These are phyloP conservation scores for Fusarium virguliforme DNA, from an alignment of 2,329 filamentous ascomycete species.

Conservation along the genomic window DNA sequence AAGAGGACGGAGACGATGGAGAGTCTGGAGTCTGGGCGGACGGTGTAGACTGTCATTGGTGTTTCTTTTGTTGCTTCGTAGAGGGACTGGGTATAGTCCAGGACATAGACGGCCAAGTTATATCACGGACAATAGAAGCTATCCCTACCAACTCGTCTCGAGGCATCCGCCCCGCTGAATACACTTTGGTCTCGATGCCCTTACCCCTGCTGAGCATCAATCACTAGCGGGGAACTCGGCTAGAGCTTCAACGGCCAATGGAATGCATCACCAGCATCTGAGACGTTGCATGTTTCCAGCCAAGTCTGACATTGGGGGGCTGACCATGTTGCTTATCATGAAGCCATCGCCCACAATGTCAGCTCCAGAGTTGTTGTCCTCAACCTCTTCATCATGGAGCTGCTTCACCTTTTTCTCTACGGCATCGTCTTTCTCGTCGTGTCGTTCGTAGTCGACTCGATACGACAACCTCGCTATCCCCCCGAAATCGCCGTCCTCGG, in stretches of 20 bases:
- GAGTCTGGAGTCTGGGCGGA: slow-evolving; percentile 34
- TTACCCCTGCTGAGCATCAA: slow-evolving; percentile 17
- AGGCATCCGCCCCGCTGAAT: slow-evolving; percentile 11
- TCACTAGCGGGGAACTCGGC: slow-evolving; percentile 3
- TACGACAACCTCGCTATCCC: slow-evolving; percentile 59
- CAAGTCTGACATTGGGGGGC: too few species aligned
- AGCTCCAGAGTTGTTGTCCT: too few species aligned
- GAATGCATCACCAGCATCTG: slow-evolving; percentile 20
- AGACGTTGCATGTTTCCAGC: slow-evolving; percentile 23
- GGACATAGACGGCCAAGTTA: not conserved
- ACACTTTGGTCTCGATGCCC: not conserved
- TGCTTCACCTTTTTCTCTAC: slow-evolving; percentile 53
- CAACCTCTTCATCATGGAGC: slow-evolving; percentile 32
- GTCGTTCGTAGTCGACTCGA: slow-evolving; percentile 60
- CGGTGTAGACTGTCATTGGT: not conserved
- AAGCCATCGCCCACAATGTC: too few species aligned
- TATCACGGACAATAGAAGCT: too few species aligned
- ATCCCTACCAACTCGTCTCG: too few species aligned
- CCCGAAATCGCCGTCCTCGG: slow-evolving; percentile 60
- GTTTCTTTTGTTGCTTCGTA: slow-evolving; percentile 1
- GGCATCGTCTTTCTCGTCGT: slow-evolving; percentile 55
- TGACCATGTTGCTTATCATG: not conserved
- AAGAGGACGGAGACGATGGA: slow-evolving; percentile 32
- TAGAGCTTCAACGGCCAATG: slow-evolving; percentile 14
- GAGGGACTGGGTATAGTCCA: too few species aligned